phyloP scores from a whole-genome alignment of 2,329 filamentous ascomycete genomes.

The Clarireedia sp. region DNA sequence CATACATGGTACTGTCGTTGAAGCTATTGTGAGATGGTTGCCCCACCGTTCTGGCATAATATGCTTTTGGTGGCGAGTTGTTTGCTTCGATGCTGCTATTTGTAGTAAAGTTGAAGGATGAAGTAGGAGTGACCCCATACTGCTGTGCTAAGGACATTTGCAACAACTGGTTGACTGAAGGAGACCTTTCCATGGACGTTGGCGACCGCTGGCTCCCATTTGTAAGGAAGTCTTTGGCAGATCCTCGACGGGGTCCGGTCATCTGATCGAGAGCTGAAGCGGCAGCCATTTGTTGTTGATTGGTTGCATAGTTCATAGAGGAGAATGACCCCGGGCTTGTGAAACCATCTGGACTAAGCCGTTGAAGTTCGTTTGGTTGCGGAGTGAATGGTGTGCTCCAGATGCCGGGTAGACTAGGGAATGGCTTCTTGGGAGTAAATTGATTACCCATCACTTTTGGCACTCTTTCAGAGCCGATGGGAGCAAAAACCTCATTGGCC shows the following conservation, averaged over 20 bases:
- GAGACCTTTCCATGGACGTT: constrained; percentile 10
- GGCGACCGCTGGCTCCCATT: constrained; percentile 9
- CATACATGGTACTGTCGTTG: constrained; percentile 21
- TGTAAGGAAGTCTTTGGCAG: constrained; percentile 12
- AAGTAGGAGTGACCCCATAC: constrained; percentile 14
- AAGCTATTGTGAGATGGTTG: constrained; percentile 11
- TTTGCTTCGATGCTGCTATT: constrained; percentile 44
- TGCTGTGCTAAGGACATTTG: constrained; percentile 21
- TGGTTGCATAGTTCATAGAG: constrained; percentile 27
- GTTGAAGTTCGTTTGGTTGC: constrained; percentile 32
- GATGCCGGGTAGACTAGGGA: constrained; percentile 35
- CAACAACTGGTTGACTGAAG: constrained; percentile 18
- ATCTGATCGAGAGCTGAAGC: constrained; percentile 22
- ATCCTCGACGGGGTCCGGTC: constrained; percentile 13
- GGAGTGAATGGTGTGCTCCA: constrained; percentile 38
- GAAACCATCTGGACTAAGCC: constrained; percentile 32
- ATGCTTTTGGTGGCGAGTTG: constrained; percentile 25
- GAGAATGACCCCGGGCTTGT: constrained; percentile 25
- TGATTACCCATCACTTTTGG: constrained; percentile 29
- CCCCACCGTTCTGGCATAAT: constrained; percentile 6
- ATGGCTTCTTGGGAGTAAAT: constrained; percentile 21
- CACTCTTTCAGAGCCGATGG: constrained; percentile 29
- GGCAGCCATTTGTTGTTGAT: constrained; percentile 18
- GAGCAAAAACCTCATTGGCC: constrained; percentile 43
- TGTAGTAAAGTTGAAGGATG: constrained; percentile 37